Evolutionary conservation across 306 rosid genomes (phyloP).

Genomic region (Notholithocarpus densiflorus): DNA sequence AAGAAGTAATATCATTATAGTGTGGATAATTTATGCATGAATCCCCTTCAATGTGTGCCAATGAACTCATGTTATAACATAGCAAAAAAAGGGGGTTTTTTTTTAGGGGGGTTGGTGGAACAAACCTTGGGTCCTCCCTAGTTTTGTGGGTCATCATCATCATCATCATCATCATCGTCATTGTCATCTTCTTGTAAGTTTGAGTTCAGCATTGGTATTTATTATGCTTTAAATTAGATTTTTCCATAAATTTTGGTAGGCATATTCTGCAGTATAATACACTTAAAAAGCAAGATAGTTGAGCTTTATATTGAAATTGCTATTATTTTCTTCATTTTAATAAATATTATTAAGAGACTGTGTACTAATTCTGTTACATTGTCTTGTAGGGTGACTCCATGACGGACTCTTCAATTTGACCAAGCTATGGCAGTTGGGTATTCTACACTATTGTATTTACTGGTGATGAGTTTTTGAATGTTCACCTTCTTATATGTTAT

Average conservation of each 20-base stretch:
- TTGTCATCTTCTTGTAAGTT: not conserved
- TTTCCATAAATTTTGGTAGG: not conserved
- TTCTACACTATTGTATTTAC: not conserved
- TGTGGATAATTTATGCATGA: too few species aligned
- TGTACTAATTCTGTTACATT: not conserved
- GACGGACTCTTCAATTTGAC: not conserved
- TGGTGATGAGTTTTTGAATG: not conserved
- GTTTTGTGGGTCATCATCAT: not conserved
- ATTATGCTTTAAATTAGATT: not conserved
- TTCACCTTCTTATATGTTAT: not conserved
- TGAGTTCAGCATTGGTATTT: not conserved
- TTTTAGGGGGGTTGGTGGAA: not conserved
- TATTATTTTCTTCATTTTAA: not conserved
- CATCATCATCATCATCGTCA: too few species aligned
- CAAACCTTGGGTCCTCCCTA: not conserved
- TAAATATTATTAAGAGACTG: not conserved
- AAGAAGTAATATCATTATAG: too few species aligned
- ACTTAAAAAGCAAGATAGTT: not conserved
- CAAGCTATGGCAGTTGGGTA: not conserved
- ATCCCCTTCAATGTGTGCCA: not conserved
- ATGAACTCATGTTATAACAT: not conserved
- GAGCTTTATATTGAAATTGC: not conserved
- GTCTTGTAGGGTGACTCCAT: not conserved
- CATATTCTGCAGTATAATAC: not conserved
- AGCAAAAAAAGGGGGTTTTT: too few species aligned